phyloP scores from a whole-genome alignment of 2,329 filamentous ascomycete species.

The Botrytis fragariae region DNA sequence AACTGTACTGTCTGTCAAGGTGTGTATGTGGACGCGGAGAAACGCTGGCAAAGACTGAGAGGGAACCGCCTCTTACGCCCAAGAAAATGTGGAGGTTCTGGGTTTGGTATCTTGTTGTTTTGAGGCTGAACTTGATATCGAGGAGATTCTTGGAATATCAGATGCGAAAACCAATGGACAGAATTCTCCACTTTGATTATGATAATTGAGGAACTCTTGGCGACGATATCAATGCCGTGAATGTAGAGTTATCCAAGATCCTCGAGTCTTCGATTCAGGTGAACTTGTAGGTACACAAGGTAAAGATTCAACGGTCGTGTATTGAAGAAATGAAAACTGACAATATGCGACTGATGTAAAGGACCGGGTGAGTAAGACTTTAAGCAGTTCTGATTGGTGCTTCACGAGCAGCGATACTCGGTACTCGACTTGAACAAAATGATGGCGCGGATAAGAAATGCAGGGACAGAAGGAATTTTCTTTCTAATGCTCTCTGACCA shows the following conservation, averaged over 20 bases:
- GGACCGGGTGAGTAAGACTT: slow-evolving; percentile 14
- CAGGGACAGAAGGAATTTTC: slow-evolving; percentile 10
- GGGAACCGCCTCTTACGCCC: not conserved
- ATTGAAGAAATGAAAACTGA: slow-evolving; percentile 4
- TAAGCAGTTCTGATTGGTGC: slow-evolving; percentile 16
- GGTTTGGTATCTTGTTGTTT: not conserved
- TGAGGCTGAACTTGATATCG: slow-evolving; percentile 1
- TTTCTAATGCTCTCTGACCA: not conserved
- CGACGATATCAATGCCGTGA: not conserved
- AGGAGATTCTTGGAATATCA: slow-evolving; percentile 9
- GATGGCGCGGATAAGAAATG: slow-evolving; percentile 16
- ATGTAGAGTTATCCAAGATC: not conserved
- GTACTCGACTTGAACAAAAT: slow-evolving; percentile 16
- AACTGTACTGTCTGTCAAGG: not conserved
- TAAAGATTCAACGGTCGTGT: slow-evolving; percentile 13
- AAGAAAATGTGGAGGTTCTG: not conserved
- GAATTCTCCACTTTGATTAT: not conserved
- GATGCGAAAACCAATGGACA: not conserved
- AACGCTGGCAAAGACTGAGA: not conserved
- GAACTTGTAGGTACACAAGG: slow-evolving; percentile 11
- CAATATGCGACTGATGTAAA: slow-evolving; percentile 16
- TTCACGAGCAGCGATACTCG: slow-evolving; percentile 14
- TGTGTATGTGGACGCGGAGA: not conserved
- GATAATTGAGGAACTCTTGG: not conserved
- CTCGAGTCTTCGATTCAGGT: slow-evolving; percentile 1